A percentile compares a stretch with the other conserved stretches of the same genome.
Conservation (phyloP, 2,329 filamentous ascomycete genomes). For the Gaeumannomyces tritici region DNA sequence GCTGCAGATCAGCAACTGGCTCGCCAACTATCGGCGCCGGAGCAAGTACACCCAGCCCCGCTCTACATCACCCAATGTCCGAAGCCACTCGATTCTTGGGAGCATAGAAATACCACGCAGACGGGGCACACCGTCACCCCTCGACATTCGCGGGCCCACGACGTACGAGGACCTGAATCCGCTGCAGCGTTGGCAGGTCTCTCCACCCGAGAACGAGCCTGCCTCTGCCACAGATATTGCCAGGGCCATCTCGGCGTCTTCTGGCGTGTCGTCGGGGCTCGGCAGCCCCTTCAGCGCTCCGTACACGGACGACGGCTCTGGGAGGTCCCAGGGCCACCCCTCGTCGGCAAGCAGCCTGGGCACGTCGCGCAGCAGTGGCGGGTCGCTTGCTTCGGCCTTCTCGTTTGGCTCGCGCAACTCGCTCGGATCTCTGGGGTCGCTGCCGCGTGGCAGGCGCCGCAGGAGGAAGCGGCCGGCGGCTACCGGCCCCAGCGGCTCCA, state of each 20-base stretch:
- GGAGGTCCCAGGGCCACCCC: constrained; percentile 45
- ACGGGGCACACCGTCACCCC: constrained; percentile 39
- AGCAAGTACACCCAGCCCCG: constrained; percentile 65
- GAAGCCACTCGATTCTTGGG: constrained; percentile 41
- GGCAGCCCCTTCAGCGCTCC: constrained; percentile 48
- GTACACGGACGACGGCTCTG: constrained; percentile 52
- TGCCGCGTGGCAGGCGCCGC: constrained; percentile 36
- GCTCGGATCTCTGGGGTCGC: constrained; percentile 38
- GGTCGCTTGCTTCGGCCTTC: constrained; percentile 48
- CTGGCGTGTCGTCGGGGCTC: constrained; percentile 41
- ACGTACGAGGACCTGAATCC: constrained; percentile 43
- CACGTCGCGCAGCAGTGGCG: constrained; percentile 50
- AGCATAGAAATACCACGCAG: constrained; percentile 66
- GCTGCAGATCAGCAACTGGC: constrained; percentile 83
- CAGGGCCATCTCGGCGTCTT: constrained; percentile 44
- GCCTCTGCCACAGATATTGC: constrained; percentile 50
- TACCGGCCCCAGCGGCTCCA: constrained; percentile 23
- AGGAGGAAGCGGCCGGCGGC: constrained; percentile 33
- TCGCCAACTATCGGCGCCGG: constrained; percentile 78
- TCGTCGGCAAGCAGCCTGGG: constrained; percentile 52
- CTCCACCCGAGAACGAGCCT: constrained; percentile 50
- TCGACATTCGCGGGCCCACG: constrained; percentile 9
- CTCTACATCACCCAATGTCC: constrained; percentile 59
- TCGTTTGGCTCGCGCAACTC: constrained; percentile 50
- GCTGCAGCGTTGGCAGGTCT: constrained; percentile 49